phyloP scores from a whole-genome alignment of 2,329 filamentous ascomycete genomes.

The Sporothrix pallida region DNA sequence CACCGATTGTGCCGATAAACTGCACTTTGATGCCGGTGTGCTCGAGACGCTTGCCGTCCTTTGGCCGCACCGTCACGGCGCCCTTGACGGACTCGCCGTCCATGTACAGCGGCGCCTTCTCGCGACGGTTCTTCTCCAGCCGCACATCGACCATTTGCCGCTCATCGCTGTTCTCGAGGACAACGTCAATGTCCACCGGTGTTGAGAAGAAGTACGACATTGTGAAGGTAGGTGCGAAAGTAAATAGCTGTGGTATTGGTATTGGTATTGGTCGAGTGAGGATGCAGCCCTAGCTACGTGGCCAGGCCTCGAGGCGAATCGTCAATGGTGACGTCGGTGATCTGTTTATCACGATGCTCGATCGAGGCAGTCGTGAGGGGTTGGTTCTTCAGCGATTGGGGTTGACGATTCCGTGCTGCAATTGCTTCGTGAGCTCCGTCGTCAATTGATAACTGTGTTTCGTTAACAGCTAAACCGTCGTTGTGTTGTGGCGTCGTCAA shows the following conservation, averaged over 20 bases:
- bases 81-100: slow-evolving; percentile 98
- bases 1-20: slow-evolving; percentile 98
- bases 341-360: slow-evolving; percentile 20
- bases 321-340: slow-evolving; percentile 15
- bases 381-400: background rate
- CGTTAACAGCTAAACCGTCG: background rate
- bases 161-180: slow-evolving; percentile 93
- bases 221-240: slow-evolving; percentile 40
- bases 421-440: background rate
- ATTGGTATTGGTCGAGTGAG: background rate
- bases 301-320: background rate
- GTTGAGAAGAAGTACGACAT: slow-evolving; percentile 99
- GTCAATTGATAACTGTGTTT: background rate
- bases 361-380: background rate
- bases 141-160: slow-evolving; percentile 96
- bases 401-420: background rate
- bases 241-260: background rate
- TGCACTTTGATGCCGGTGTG: slow-evolving; percentile 99
- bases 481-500: background rate
- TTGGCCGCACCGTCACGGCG: slow-evolving; percentile 90
- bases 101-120: slow-evolving; percentile 96
- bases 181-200: slow-evolving; percentile 97
- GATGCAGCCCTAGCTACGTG: background rate
- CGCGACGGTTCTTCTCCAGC: slow-evolving; percentile 95
- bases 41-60: slow-evolving; percentile 96